A percentile compares a stretch with the other conserved stretches of the same genome.
These are phyloP conservation scores for Knoxia roxburghii DNA, from an alignment of 257 asterid species.

Conservation along the genomic window DNA sequence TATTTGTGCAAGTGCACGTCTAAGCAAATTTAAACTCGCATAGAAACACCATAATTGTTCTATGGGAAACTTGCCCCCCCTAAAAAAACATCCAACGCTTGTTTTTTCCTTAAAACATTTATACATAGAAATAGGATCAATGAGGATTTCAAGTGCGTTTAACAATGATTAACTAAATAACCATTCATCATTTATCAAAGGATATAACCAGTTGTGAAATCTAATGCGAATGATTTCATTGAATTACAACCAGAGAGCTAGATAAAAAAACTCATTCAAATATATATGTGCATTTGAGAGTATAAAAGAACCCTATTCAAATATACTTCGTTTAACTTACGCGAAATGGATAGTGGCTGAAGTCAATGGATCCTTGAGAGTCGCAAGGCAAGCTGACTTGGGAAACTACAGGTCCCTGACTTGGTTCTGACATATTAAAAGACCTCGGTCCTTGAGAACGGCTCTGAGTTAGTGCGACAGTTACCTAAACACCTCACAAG, in stretches of 20 bases:
- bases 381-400: slow-evolving; percentile 88
- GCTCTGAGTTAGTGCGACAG: slow-evolving; percentile 66
- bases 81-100: background rate
- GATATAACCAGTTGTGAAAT: background rate
- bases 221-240: background rate
- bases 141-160: background rate
- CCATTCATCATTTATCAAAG: too few relatives aligned
- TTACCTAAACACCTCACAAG: slow-evolving; percentile 45
- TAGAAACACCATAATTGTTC: background rate
- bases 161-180: background rate
- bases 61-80: background rate
- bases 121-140: background rate
- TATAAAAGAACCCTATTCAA: too few relatives aligned
- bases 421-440: slow-evolving; percentile 39
- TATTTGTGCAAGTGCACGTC: too few relatives aligned
- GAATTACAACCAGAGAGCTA: background rate
- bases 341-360: slow-evolving; percentile 74
- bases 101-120: background rate
- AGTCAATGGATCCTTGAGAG: slow-evolving; percentile 88
- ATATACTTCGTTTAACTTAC: slow-evolving; percentile 37
- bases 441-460: slow-evolving; percentile 61
- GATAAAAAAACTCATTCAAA: background rate
- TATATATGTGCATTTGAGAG: too few relatives aligned
- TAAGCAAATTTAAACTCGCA: background rate
- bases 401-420: slow-evolving; percentile 64